Evolutionary conservation across 1,284 basidiomycete species (phyloP).

Genomic region (Apiotrichum brassicae): DNA sequence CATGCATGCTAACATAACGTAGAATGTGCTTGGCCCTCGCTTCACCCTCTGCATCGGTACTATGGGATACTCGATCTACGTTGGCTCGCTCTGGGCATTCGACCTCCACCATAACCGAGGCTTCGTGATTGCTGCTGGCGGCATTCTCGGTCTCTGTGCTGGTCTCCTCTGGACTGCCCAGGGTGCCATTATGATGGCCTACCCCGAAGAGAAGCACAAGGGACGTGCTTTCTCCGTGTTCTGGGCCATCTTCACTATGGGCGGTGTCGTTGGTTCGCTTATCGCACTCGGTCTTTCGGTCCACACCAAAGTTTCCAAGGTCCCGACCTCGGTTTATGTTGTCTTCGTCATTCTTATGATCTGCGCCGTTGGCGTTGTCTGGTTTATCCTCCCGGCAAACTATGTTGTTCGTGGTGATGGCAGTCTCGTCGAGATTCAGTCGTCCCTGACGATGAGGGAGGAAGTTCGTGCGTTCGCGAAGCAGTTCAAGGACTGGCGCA

Average conservation of each 20-base stretch:
- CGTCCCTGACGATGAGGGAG: conserved; percentile 16
- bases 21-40: conserved; percentile 47
- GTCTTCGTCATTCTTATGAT: conserved; percentile 45
- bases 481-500: conserved; percentile 35
- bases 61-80: conserved; percentile 38
- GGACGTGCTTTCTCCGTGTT: conserved; percentile 48
- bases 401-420: conserved; percentile 35
- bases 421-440: conserved; percentile 31
- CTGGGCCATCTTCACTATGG: conserved; percentile 50
- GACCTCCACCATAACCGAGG: conserved; percentile 7
- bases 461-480: conserved; percentile 27
- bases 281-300: conserved; percentile 47
- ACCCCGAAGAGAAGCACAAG: conserved; percentile 49
- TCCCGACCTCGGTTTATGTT: conserved; percentile 38
- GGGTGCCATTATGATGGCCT: conserved; percentile 50
- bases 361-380: conserved; percentile 24
- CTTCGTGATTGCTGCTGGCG: conserved; percentile 48
- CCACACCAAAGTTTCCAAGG: conserved; percentile 23
- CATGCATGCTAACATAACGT: too few species aligned
- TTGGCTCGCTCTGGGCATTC: conserved; percentile 26
- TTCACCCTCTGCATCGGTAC: conserved; percentile 48
- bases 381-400: conserved; percentile 36
- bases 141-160: conserved; percentile 42
- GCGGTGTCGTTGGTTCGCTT: conserved; percentile 48
- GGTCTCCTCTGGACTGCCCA: conserved; percentile 43